phyloP scores from a whole-genome alignment of 805 yeast species.

The Metschnikowia vanudenii region DNA sequence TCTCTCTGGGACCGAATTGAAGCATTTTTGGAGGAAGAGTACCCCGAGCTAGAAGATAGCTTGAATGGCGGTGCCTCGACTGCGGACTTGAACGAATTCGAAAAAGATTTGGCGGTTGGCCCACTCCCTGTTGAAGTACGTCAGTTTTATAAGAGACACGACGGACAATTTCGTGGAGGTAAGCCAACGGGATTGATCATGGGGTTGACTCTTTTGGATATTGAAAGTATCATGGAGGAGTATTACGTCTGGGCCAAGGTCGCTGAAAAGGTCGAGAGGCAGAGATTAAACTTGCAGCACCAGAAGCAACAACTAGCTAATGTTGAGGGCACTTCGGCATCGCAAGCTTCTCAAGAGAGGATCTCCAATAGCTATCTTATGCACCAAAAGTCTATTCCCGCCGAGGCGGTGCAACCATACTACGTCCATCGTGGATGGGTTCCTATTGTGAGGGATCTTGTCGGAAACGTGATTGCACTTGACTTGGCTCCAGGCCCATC shows the following conservation, averaged over 20 bases:
- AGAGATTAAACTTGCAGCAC: conserved; percentile 30
- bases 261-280: conserved; percentile 39
- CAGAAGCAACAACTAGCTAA: conserved; percentile 23
- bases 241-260: conserved; percentile 43
- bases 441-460: conserved; percentile 19
- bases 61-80: conserved; percentile 44
- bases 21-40: conserved; percentile 44
- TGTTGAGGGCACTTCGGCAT: conserved; percentile 12
- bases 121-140: conserved; percentile 44
- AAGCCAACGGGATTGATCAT: conserved; percentile 45
- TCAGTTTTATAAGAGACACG: conserved; percentile 45
- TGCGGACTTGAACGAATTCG: conserved; percentile 47
- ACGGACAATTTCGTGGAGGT: conserved; percentile 46
- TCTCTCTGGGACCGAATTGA: conserved; percentile 45
- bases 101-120: conserved; percentile 43
- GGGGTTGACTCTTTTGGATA: conserved; percentile 43
- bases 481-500: conserved; percentile 24
- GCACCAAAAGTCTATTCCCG: conserved; percentile 22
- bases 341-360: conserved; percentile 13
- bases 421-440: conserved; percentile 24
- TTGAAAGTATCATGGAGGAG: conserved; percentile 43
- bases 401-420: conserved; percentile 21
- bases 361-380: conserved; percentile 19
- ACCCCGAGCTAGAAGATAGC: conserved; percentile 45
- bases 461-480: conserved; percentile 20